phyloP scores from a whole-genome alignment of 2,329 filamentous ascomycete genomes.

The Diaporthe vaccinii region DNA sequence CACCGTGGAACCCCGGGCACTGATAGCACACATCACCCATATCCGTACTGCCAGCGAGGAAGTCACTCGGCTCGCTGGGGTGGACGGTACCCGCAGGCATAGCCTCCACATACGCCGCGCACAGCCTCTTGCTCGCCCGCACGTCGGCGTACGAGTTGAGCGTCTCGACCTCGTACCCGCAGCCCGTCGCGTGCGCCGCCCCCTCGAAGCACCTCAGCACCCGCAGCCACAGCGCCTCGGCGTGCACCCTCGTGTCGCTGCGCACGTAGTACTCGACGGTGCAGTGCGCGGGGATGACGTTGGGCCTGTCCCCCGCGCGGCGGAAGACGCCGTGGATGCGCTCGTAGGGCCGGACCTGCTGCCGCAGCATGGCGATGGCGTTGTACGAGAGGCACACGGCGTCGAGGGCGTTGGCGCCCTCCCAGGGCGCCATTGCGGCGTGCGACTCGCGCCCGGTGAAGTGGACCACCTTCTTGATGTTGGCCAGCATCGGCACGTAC shows the following conservation, averaged over 20 bases:
- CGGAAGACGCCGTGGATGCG: constrained; percentile 65
- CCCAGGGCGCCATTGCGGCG: constrained; percentile 62
- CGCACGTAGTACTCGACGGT: constrained; percentile 60
- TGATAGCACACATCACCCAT: constrained; percentile 60
- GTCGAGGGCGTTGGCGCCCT: constrained; percentile 65
- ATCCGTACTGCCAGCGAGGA: constrained; percentile 51
- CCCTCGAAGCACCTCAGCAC: constrained; percentile 52
- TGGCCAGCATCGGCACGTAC: constrained; percentile 48
- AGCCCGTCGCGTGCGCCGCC: constrained; percentile 53
- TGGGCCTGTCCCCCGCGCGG: constrained; percentile 51
- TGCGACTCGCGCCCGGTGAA: constrained; percentile 62
- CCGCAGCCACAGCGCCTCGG: constrained; percentile 49
- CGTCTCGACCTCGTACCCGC: constrained; percentile 47
- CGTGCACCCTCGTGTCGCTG: constrained; percentile 53
- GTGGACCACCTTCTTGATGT: constrained; percentile 52
- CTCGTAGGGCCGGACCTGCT: constrained; percentile 62
- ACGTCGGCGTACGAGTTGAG: constrained; percentile 52
- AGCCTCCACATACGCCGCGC: constrained; percentile 47
- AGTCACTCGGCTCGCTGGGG: constrained; percentile 47
- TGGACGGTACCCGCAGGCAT: constrained; percentile 49
- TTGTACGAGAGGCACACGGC: constrained; percentile 58
- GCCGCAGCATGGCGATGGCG: constrained; percentile 60
- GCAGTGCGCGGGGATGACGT: constrained; percentile 55
- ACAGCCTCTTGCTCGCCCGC: constrained; percentile 33
- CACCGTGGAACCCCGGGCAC: constrained; percentile 58